Evolutionary conservation across 129 eudicot genomes (phyloP).

Genomic region (Ambrosia artemisiifolia): DNA sequence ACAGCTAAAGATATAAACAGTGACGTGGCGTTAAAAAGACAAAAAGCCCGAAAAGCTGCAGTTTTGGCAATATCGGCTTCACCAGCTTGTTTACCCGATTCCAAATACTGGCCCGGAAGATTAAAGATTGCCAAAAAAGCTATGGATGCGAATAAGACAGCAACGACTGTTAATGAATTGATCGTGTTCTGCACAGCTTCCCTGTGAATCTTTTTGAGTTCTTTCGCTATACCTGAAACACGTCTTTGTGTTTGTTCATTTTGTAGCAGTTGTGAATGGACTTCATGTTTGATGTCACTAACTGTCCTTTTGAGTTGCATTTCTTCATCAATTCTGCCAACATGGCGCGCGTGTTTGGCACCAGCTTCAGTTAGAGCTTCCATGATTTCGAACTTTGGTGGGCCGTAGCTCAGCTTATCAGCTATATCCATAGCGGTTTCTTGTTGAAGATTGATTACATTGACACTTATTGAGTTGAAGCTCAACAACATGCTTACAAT

Average conservation of each 20-base stretch:
- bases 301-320: conserved; percentile 83
- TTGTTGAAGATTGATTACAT: conserved; percentile 61
- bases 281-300: conserved; percentile 90
- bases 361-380: conserved; percentile 76
- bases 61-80: conserved; percentile 51
- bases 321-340: conserved; percentile 68
- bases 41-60: conserved; percentile 67
- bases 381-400: conserved; percentile 57
- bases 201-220: conserved; percentile 73
- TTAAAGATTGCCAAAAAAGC: conserved; percentile 90
- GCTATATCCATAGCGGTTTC: conserved; percentile 98
- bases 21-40: conserved; percentile 71
- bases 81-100: conserved; percentile 47
- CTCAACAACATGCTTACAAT: conserved; percentile 61
- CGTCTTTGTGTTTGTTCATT: conserved; percentile 86
- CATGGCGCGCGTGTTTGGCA: conserved; percentile 68
- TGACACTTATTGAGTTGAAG: conserved; percentile 60
- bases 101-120: conserved; percentile 65
- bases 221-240: conserved; percentile 90
- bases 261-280: conserved; percentile 86
- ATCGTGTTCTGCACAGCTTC: conserved; percentile 95
- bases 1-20: conserved; percentile 86
- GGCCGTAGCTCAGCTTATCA: conserved; percentile 75
- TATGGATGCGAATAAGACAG: conserved; percentile 85
- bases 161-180: conserved; percentile 87